These are phyloP conservation scores for Trichosporon coremiiforme DNA, from an alignment of 1,284 basidiomycete genomes.

Conservation along the genomic window DNA sequence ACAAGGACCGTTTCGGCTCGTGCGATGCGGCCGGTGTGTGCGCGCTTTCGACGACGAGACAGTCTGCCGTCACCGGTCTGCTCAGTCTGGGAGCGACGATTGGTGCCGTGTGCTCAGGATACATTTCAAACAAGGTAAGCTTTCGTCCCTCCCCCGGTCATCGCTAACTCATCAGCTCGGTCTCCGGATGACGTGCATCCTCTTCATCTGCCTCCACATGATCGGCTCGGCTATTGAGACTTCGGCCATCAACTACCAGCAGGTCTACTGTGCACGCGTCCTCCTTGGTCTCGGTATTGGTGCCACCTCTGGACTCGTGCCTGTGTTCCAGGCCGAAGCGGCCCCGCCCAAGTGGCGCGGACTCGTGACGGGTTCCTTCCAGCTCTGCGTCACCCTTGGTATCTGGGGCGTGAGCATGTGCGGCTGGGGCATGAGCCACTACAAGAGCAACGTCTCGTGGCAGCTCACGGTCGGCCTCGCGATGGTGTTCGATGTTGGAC, in stretches of 20 bases:
- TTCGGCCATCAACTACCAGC: conserved; percentile 36
- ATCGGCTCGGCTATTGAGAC: conserved; percentile 56
- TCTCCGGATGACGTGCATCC: conserved; percentile 50
- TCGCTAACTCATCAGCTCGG: conserved; percentile 41
- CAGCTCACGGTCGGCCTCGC: conserved; percentile 41
- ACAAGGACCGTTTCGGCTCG: conserved; percentile 38
- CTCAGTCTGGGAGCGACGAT: conserved; percentile 53
- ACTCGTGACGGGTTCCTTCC: conserved; percentile 55
- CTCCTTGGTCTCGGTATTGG: conserved; percentile 56
- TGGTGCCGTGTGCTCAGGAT: conserved; percentile 51
- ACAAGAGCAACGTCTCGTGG: conserved; percentile 35
- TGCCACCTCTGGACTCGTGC: conserved; percentile 56
- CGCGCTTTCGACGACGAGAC: conserved; percentile 42
- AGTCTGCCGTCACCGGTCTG: conserved; percentile 53
- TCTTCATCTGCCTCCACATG: conserved; percentile 54
- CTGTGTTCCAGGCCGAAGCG: conserved; percentile 58
- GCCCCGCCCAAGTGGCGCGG: conserved; percentile 46
- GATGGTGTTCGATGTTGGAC: conserved; percentile 49
- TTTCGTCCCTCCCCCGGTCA: not conserved
- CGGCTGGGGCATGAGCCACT: conserved; percentile 55
- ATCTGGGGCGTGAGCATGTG: conserved; percentile 57
- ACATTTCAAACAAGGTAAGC: conserved; percentile 43
- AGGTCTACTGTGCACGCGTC: conserved; percentile 55
- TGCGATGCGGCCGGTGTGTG: conserved; percentile 35
- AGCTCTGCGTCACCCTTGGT: conserved; percentile 57